Conservation (phyloP, 108 stramenopile species). For the Epithemia pelagica region DNA sequence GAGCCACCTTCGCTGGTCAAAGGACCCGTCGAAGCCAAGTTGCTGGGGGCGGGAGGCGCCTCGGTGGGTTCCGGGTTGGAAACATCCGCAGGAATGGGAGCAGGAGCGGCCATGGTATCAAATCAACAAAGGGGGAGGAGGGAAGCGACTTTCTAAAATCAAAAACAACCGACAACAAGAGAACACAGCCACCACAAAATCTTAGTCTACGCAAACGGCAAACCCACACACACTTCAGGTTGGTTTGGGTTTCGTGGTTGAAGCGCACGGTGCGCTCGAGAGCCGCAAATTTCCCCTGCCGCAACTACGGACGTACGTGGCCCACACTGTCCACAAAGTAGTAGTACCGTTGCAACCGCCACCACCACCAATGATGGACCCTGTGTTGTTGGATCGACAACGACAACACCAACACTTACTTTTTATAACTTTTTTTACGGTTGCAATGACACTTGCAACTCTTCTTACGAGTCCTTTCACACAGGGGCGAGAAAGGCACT, state of each 20-base stretch:
- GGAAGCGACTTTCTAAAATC: conserved; percentile 1
- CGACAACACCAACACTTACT: conserved; percentile 7
- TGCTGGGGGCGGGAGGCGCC: not conserved
- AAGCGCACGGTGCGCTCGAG: no score
- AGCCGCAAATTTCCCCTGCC: not conserved
- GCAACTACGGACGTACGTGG: not conserved
- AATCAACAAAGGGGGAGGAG: not conserved
- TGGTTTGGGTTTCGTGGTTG: not conserved
- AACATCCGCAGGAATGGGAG: conserved; percentile 10
- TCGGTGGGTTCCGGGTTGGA: conserved; percentile 2
- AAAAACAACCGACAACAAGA: not conserved
- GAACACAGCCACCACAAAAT: not conserved
- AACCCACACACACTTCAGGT: not conserved
- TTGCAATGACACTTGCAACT: conserved; percentile 13
- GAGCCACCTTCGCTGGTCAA: conserved; percentile 7
- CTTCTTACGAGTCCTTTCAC: conserved; percentile 27
- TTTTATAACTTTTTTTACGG: conserved; percentile 22
- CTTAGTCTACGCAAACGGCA: not conserved
- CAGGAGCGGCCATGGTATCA: not conserved
- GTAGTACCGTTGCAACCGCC: not conserved
- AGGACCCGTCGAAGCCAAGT: conserved; percentile 2
- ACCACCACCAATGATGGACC: not conserved
- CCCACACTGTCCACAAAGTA: not conserved
- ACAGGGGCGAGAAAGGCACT: conserved; percentile 18
- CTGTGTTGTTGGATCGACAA: not conserved